Conservation (phyloP, 495 filamentous ascomycete species). For the Penicillium roqueforti region DNA sequence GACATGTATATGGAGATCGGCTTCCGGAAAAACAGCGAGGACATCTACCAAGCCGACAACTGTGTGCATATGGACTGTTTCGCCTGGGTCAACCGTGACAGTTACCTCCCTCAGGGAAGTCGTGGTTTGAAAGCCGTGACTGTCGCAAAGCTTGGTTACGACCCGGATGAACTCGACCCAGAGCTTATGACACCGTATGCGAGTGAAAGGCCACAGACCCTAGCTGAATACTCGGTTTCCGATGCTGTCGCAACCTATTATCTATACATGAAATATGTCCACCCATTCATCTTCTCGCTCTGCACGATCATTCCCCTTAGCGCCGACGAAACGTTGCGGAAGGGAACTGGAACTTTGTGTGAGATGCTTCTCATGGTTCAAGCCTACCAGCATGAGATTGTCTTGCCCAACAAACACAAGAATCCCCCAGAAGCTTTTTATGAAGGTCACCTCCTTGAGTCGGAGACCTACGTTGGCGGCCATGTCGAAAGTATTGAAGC, state of each 20-base stretch:
- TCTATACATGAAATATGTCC: slow-evolving; percentile 99
- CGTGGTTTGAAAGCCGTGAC: slow-evolving; percentile 97
- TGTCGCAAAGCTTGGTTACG: slow-evolving; percentile 94
- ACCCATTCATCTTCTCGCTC: slow-evolving; percentile 97
- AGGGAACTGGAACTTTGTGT: slow-evolving; percentile 95
- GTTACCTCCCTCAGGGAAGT: slow-evolving; percentile 95
- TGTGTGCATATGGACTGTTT: slow-evolving; percentile 99
- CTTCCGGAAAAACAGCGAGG: slow-evolving; percentile 90
- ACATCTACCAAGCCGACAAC: slow-evolving; percentile 91
- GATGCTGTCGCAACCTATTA: slow-evolving; percentile 99
- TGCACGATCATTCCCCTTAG: slow-evolving; percentile 95
- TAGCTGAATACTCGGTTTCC: slow-evolving; percentile 98
- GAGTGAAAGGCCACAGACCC: slow-evolving; percentile 81
- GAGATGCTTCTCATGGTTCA: slow-evolving; percentile 99
- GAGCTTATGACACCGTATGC: slow-evolving; percentile 98
- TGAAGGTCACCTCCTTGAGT: slow-evolving; percentile 92
- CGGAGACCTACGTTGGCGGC: slow-evolving; percentile 96
- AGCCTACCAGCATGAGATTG: slow-evolving; percentile 86
- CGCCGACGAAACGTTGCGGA: slow-evolving; percentile 86
- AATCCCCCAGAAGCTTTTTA: slow-evolving; percentile 88
- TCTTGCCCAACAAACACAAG: slow-evolving; percentile 95
- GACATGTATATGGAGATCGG: slow-evolving; percentile 99
- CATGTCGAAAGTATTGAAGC: slow-evolving; percentile 99
- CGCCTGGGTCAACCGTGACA: slow-evolving; percentile 97
- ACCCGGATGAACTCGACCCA: slow-evolving; percentile 95